Conservation (phyloP, 2,329 filamentous ascomycete species). For the Beauveria brongniartii region DNA sequence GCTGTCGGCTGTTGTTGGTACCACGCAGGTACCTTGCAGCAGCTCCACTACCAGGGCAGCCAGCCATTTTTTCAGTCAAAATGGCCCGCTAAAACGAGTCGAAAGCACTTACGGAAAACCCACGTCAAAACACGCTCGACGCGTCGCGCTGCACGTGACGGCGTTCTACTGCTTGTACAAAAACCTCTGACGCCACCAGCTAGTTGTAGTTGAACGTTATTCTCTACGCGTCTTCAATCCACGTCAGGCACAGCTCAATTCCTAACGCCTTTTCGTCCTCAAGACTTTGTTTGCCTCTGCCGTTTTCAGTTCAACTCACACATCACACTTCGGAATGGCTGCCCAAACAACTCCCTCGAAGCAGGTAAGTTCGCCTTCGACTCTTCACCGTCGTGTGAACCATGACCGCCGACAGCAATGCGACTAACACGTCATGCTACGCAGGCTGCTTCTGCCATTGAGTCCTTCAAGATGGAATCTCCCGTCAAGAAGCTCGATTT, state of each 20-base stretch:
- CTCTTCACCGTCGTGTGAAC: background rate
- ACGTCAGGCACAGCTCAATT: conserved; percentile 16
- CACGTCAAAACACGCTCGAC: conserved; percentile 23
- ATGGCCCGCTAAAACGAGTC: conserved; percentile 16
- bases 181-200: conserved; percentile 27
- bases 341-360: conserved; percentile 57
- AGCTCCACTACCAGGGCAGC: conserved; percentile 8
- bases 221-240: conserved; percentile 22
- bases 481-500: conserved; percentile 88
- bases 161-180: conserved; percentile 29
- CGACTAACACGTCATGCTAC: conserved; percentile 24
- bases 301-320: conserved; percentile 6
- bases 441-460: conserved; percentile 79
- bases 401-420: background rate
- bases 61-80: conserved; percentile 15
- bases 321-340: conserved; percentile 52
- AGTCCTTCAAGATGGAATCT: conserved; percentile 87
- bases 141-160: conserved; percentile 31
- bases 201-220: conserved; percentile 11
- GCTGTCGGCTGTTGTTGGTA: conserved; percentile 12
- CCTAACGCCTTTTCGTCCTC: conserved; percentile 13
- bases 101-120: conserved; percentile 4
- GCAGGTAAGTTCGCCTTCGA: conserved; percentile 39
- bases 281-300: conserved; percentile 13
- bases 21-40: conserved; percentile 9